Conservation (phyloP, 805 yeast genomes). For the Suhomyces vadensis region DNA sequence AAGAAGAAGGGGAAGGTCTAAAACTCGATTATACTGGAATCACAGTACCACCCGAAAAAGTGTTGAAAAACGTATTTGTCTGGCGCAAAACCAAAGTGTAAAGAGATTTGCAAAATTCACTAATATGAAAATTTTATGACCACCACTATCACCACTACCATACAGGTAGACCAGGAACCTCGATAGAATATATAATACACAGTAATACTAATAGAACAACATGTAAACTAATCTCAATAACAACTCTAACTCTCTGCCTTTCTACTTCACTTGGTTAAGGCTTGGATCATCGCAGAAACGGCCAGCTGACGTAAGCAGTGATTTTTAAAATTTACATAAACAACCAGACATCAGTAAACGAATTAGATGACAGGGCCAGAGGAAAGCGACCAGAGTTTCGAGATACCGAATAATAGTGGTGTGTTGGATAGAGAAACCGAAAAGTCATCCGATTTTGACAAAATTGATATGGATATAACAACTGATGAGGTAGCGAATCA, state of each 20-base stretch:
- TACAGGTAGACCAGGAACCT: no score
- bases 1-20: background rate
- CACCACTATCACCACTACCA: no score
- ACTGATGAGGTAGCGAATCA: background rate
- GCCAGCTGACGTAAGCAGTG: slow-evolving; percentile 1
- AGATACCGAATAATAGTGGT: background rate
- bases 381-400: background rate
- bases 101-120: background rate
- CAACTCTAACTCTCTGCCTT: no score
- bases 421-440: background rate
- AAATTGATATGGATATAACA: background rate
- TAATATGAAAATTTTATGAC: no score
- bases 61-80: background rate
- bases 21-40: slow-evolving; percentile 6
- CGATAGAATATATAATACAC: no score
- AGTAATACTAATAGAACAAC: no score
- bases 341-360: background rate
- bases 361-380: background rate
- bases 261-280: no score
- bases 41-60: background rate
- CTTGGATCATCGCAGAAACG: no score
- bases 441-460: background rate
- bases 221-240: no score
- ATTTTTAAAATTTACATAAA: background rate
- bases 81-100: background rate